phyloP scores from a whole-genome alignment of 345 rosid genomes.

The Pistacia atlantica region DNA sequence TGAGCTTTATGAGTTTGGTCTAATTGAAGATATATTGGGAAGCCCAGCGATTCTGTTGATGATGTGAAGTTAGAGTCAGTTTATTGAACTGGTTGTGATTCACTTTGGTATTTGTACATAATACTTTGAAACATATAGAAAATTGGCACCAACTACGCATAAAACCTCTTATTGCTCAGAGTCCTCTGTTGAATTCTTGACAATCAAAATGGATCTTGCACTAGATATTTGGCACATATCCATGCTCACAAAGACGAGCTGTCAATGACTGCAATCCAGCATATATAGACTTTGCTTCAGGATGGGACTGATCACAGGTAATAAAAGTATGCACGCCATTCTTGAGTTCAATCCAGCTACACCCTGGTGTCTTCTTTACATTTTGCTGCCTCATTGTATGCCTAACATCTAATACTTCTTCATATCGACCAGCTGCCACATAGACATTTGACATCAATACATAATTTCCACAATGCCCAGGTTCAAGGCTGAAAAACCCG shows the following conservation, averaged over 20 bases:
- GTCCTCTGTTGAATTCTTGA: neutral
- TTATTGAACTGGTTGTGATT: conserved; percentile 10
- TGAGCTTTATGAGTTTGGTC: conserved; percentile 11
- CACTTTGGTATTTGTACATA: no score
- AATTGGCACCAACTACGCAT: no score
- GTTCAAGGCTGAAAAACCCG: conserved; percentile 44
- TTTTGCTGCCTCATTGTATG: conserved; percentile 44
- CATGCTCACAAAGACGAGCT: conserved; percentile 36
- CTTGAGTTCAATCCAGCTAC: conserved; percentile 52
- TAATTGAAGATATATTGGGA: conserved; percentile 39
- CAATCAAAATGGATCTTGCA: neutral
- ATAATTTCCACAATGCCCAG: conserved; percentile 49
- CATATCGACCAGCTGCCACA: conserved; percentile 42
- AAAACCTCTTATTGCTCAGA: neutral
- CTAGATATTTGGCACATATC: conserved; percentile 14
- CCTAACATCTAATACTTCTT: conserved; percentile 47
- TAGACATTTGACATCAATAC: conserved; percentile 50
- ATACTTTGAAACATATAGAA: no score
- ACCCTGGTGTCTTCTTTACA: conserved; percentile 50
- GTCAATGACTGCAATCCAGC: conserved; percentile 33
- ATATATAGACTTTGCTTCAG: conserved; percentile 33
- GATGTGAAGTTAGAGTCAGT: conserved; percentile 1
- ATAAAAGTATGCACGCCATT: conserved; percentile 37
- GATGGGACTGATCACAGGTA: conserved; percentile 39
- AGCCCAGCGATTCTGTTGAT: conserved; percentile 29